Percentiles rank a stretch among this genome's conserved stretches.
phyloP scores from a whole-genome alignment of 495 filamentous ascomycete genomes.

The Daldinia vernicosa region DNA sequence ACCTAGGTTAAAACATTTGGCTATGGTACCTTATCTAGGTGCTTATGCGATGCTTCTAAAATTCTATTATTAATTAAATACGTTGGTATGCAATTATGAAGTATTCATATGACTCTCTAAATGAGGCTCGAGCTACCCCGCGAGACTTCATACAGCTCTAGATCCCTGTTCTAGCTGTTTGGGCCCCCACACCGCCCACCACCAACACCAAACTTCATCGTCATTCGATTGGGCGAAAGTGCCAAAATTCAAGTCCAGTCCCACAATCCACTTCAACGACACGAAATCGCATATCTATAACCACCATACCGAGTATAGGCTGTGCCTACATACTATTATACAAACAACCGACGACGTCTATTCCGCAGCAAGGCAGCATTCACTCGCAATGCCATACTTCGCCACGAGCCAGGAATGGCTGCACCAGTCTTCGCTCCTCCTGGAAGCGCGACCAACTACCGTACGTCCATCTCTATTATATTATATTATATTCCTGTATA shows the following conservation, averaged over 20 bases:
- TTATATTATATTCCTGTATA: not conserved
- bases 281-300: conserved; percentile 7
- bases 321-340: not conserved
- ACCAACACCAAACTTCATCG: conserved; percentile 18
- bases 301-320: not conserved
- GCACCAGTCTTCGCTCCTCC: conserved; percentile 57
- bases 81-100: not conserved
- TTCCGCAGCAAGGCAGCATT: not conserved
- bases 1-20: no score
- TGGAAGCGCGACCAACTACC: conserved; percentile 57
- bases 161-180: conserved; percentile 2
- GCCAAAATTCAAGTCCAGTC: conserved; percentile 30
- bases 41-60: no score
- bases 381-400: conserved; percentile 59
- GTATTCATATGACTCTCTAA: not conserved
- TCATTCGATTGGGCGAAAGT: conserved; percentile 15
- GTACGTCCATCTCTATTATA: conserved; percentile 43
- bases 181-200: conserved; percentile 15
- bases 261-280: conserved; percentile 19
- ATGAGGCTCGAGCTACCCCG: conserved; percentile 32
- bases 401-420: conserved; percentile 65
- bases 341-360: not conserved
- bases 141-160: conserved; percentile 22
- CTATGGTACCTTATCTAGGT: no score
- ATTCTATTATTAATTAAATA: not conserved